Evolutionary conservation across 345 rosid genomes (phyloP), one percentile per base, ranked within the genome.

Genomic region (Lepidium didymum): DNA sequence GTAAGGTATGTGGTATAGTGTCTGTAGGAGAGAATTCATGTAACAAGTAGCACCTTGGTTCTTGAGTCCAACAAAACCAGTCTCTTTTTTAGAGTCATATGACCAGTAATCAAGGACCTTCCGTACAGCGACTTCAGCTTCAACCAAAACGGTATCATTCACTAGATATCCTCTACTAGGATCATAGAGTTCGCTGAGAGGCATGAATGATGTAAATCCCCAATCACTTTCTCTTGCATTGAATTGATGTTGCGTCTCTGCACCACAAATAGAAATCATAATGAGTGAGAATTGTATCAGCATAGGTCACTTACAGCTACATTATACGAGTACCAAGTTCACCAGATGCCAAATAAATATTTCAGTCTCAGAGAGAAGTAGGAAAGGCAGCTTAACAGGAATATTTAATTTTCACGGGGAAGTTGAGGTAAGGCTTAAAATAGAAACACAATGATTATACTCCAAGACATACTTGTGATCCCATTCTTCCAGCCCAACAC

Each of bases 41-140:
- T 93, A 93, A 81, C 98, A 93, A 21, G 98, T 90, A n/a, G 98
- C 97, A 71, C 98, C 98, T 83, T 93, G 98, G 77, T 93, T 93
- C 82, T 93, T 93, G 52, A 93, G 91, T 61, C 98, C 98, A 76
- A 93, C 98, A 83, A 73, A 90, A 51, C 98, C 96, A 34, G 98
- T 93, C 80, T 90, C 98, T 72, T 93, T 90, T 72, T 88, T 93
- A 18, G 98, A 93, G 85, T 90, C 97, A 72, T 87, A 84, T 29
- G 90, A 47, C 92, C 90, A 88, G 60, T 92, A 90, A 83, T 92
- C 98, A 56, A 84, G 78, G 75, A 84, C 83, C 72, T 76, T 85
- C 37, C 89, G 90, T 44, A 90, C 97, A 83, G 79, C 79, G 35
- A 90, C 92, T 83, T 93, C 98, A 55, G 97, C 98, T 80, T 90